These are phyloP conservation scores for Astragalus glycyphyllos DNA, from an alignment of 306 rosid species.

Conservation along the genomic window DNA sequence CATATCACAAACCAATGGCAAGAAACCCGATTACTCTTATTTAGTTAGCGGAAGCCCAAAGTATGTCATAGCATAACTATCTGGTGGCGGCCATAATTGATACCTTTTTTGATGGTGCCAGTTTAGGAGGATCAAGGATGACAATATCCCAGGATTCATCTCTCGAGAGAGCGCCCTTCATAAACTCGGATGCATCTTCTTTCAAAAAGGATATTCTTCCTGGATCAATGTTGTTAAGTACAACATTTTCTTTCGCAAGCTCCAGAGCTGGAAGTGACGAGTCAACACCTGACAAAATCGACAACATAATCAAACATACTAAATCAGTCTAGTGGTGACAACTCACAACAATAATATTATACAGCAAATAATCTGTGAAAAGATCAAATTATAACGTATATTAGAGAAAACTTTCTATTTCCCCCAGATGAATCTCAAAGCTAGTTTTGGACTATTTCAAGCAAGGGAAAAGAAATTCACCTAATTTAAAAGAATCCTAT, in stretches of 20 bases:
- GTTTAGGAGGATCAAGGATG: constrained; percentile 91
- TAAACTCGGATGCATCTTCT: constrained; percentile 77
- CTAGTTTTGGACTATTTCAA: background rate
- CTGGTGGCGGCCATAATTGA: background rate
- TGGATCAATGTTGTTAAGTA: constrained; percentile 76
- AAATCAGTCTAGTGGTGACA: constrained; percentile 19
- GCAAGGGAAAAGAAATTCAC: constrained; percentile 11
- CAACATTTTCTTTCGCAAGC: constrained; percentile 85
- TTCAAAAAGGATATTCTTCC: constrained; percentile 69
- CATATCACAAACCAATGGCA: no score
- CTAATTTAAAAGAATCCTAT: constrained; percentile 16
- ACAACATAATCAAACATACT: constrained; percentile 35
- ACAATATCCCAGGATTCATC: constrained; percentile 86
- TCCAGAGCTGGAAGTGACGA: constrained; percentile 80
- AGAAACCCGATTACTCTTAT: no score
- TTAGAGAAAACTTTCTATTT: constrained; percentile 21
- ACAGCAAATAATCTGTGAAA: background rate
- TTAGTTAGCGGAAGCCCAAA: background rate
- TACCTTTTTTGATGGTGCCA: constrained; percentile 90
- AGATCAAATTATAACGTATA: constrained; percentile 9
- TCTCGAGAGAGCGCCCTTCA: constrained; percentile 79
- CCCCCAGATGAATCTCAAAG: constrained; percentile 28
- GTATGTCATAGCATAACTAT: constrained; percentile 3
- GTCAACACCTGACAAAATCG: constrained; percentile 66
- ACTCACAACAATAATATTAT: background rate